These are phyloP conservation scores for Fagopyrum tataricum DNA, from an alignment of 148 eudicot species.

Conservation along the genomic window DNA sequence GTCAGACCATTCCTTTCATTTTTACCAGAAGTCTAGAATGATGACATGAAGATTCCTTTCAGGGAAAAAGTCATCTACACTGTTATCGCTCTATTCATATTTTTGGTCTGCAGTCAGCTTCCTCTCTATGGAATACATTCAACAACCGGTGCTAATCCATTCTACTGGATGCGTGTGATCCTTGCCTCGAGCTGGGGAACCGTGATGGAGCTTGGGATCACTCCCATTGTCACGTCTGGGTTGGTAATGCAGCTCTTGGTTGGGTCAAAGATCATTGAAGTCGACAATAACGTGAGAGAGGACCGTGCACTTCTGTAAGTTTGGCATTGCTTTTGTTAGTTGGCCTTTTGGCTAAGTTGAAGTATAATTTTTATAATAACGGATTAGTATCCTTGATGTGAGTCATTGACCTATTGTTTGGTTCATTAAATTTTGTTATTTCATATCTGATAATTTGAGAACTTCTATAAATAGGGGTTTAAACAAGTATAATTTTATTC, in stretches of 20 bases:
- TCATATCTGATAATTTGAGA: no score
- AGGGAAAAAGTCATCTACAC: constrained; percentile 87
- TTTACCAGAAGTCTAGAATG: constrained; percentile 70
- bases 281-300: constrained; percentile 88
- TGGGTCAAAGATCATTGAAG: no score
- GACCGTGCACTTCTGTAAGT: constrained; percentile 90
- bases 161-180: constrained; percentile 95
- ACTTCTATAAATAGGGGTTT: no score
- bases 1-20: constrained; percentile 76
- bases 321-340: background rate
- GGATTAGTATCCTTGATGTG: no score
- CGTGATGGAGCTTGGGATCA: constrained; percentile 95
- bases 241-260: constrained; percentile 85
- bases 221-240: constrained; percentile 91
- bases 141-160: constrained; percentile 79
- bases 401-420: no score
- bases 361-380: no score
- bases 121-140: constrained; percentile 87
- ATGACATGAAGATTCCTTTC: constrained; percentile 70
- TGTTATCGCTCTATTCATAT: no score
- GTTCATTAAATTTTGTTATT: no score
- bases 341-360: no score
- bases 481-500: no score
- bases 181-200: constrained; percentile 90
- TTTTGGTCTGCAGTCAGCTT: constrained; percentile 87